A percentile compares a stretch with the other conserved stretches of the same genome.
phyloP scores from a whole-genome alignment of 2,329 filamentous ascomycete genomes.

The Metarhizium rileyi region DNA sequence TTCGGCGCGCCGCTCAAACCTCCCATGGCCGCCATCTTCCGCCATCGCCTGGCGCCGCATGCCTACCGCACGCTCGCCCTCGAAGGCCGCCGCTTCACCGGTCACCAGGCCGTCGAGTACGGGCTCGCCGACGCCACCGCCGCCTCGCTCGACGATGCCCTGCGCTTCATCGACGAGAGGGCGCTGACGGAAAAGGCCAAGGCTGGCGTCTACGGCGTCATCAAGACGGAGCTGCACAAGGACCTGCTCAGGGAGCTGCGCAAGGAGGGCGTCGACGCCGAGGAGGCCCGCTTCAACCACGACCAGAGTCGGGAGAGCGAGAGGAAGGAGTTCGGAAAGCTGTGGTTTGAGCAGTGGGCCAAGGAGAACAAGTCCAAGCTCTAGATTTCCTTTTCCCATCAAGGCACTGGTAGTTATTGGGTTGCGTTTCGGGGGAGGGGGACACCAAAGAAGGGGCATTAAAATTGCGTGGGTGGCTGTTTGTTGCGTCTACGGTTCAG shows the following conservation, averaged over 20 bases:
- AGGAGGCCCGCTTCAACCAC: conserved; percentile 39
- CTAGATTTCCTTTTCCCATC: too few relatives aligned
- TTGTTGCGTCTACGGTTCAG: too few relatives aligned
- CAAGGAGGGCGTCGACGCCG: conserved; percentile 36
- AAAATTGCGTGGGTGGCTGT: too few relatives aligned
- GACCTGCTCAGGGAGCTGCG: conserved; percentile 52
- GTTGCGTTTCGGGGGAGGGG: too few relatives aligned
- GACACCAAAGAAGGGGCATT: too few relatives aligned
- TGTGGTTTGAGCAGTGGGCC: conserved; percentile 40
- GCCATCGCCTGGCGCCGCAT: conserved; percentile 50
- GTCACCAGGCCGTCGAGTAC: conserved; percentile 49
- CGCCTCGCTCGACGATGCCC: conserved; percentile 42
- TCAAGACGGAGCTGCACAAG: conserved; percentile 70
- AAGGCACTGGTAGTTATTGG: too few relatives aligned
- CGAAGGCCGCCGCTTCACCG: conserved; percentile 62
- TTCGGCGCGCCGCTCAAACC: conserved; percentile 67
- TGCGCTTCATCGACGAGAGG: conserved; percentile 49
- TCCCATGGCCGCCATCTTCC: conserved; percentile 66
- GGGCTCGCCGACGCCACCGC: conserved; percentile 63
- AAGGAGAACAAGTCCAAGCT: conserved; percentile 31
- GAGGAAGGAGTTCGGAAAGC: conserved; percentile 32
- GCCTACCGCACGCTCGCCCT: conserved; percentile 57
- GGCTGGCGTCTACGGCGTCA: conserved; percentile 55
- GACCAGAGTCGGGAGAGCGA: conserved; percentile 29
- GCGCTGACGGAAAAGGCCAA: conserved; percentile 52